Evolutionary conservation across 805 yeast species (phyloP), one percentile per base, ranked within the genome.

Genomic region (Saturnispora zaruensis): DNA sequence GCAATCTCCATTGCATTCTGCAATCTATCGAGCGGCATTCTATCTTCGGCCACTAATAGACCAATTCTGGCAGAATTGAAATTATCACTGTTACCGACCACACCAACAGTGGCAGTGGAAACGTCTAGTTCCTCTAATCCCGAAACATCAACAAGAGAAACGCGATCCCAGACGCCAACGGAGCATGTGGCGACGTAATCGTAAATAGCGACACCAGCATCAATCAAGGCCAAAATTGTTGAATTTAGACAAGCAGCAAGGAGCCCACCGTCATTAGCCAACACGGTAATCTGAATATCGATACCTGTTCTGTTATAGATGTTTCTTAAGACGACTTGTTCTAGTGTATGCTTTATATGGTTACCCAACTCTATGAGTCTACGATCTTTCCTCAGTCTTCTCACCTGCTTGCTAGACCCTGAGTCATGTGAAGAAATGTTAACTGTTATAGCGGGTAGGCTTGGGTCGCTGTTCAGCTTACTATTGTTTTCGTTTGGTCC

Each of bases 151-250:
- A 93, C 70, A 51, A 93, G 69, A 13, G 96, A 89, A 6, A 73
- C 68, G 41, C 78, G 81, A 57, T 87, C 96, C 59, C 79, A 82
- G 20, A 87, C 66, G 0, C 97, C 97, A 5, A 89, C 85, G 26
- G 84, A 76, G 14, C 87, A 77, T 1, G 95, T 81, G 49, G 88
- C 78, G 14, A 91, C 84, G 62, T 87, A 90, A 63, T 93, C 98
- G 61, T 84, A 85, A 84, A 93, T 82, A 5, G 96, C 84, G 43
- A 93, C 82, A 45, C 98, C 98, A 2, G 98, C 97, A 67, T 93
- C 98, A 32, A 93, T 80, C 41, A 93, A 72, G 0, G 96, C 97
- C 58, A 93, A 69, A 1, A 96, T 87, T 41, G 87, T 78, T 8
- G 97, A 87, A 63, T 93, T 93, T 41, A 87, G 74, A 56, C 93